A percentile compares a stretch with the other conserved stretches of the same genome.
phyloP scores from a whole-genome alignment of 495 filamentous ascomycete species.

The Talaromyces adpressus region DNA sequence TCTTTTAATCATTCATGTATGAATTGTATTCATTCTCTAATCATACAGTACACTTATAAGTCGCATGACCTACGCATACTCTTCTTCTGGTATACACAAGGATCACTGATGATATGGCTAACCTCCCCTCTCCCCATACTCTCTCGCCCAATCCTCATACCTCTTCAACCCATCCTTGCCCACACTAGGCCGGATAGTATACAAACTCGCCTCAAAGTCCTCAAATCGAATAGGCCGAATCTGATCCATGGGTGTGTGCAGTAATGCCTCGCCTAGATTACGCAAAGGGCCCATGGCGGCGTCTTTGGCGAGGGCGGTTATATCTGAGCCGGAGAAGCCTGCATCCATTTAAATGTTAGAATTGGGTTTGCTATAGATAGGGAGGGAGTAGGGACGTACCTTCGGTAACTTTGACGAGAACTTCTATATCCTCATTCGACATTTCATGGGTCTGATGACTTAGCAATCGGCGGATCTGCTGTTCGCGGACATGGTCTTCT shows the following conservation, averaged over 20 bases:
- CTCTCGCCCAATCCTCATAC: constrained; percentile 90
- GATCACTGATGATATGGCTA: constrained; percentile 27
- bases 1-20: background rate
- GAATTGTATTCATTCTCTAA: background rate
- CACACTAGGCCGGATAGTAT: constrained; percentile 86
- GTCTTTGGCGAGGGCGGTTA: constrained; percentile 95
- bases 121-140: constrained; percentile 89
- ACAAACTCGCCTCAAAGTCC: constrained; percentile 82
- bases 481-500: constrained; percentile 69
- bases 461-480: constrained; percentile 70
- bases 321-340: constrained; percentile 97
- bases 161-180: constrained; percentile 72
- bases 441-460: constrained; percentile 83
- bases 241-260: constrained; percentile 88
- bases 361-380: too few relatives aligned
- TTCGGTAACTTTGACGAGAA: constrained; percentile 76
- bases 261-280: constrained; percentile 80
- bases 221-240: constrained; percentile 77
- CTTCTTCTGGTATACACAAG: background rate
- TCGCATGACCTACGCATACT: background rate
- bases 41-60: background rate
- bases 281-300: constrained; percentile 96
- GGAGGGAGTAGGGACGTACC: constrained; percentile 47
- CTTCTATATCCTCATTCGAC: constrained; percentile 62
- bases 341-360: too few relatives aligned